Conservation (phyloP, 768 basidiomycete species). For the Hemileccinum impolitum region DNA sequence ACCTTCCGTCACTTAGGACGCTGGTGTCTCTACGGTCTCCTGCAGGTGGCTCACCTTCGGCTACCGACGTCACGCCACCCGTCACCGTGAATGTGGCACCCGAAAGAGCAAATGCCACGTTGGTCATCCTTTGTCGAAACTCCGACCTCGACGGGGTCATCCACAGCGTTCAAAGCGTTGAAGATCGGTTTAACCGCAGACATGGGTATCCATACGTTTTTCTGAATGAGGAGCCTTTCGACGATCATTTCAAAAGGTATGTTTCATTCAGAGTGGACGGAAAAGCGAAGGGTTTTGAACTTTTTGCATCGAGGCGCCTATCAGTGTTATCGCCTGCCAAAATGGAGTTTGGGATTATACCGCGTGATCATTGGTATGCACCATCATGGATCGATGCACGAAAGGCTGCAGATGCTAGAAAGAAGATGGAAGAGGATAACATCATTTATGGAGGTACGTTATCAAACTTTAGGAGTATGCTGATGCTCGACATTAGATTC, state of each 20-base stretch:
- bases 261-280: not conserved
- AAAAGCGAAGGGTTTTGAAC: constrained; percentile 12
- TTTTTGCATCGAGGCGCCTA: constrained; percentile 25
- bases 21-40: constrained; percentile 1
- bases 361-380: constrained; percentile 62
- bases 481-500: not conserved
- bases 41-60: not conserved
- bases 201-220: constrained; percentile 62
- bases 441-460: constrained; percentile 49
- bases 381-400: constrained; percentile 73
- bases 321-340: constrained; percentile 39
- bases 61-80: not conserved
- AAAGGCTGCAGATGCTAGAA: constrained; percentile 47
- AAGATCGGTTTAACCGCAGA: constrained; percentile 57
- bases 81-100: not conserved
- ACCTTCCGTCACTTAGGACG: not conserved
- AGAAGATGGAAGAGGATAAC: constrained; percentile 47
- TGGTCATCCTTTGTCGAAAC: constrained; percentile 56
- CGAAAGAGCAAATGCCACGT: constrained; percentile 51
- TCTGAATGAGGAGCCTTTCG: constrained; percentile 60
- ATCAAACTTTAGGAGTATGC: not conserved
- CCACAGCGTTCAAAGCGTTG: constrained; percentile 50
- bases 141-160: constrained; percentile 44
- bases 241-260: constrained; percentile 47
- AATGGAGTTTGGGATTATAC: constrained; percentile 59